A percentile compares a stretch with the other conserved stretches of the same genome.
Conservation (phyloP, 192 early-diverging fungal species). For the Coemansia sp. region DNA sequence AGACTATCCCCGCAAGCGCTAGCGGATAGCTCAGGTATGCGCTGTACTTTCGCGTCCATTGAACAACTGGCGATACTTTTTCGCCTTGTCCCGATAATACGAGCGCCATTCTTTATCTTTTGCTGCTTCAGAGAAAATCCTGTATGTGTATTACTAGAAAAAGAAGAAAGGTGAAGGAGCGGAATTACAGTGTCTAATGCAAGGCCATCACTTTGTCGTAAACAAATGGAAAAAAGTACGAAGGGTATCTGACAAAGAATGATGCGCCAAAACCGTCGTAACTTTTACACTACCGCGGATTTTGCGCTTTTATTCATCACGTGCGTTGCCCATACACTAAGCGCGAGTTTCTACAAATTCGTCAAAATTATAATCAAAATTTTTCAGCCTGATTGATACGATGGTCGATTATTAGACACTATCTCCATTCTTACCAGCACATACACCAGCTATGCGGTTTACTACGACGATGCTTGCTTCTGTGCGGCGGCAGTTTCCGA, state of each 20-base stretch:
- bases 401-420: no score
- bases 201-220: not conserved
- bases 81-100: constrained; percentile 53
- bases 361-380: not conserved
- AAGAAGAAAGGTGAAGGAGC: not conserved
- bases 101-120: constrained; percentile 32
- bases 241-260: not conserved
- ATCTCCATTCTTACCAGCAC: not conserved
- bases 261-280: not conserved
- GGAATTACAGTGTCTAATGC: not conserved
- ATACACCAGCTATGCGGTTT: not conserved
- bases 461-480: not conserved
- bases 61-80: constrained; percentile 39
- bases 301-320: not conserved
- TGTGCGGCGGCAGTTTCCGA: not conserved
- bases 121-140: no score
- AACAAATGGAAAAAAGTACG: constrained; percentile 1
- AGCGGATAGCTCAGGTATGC: constrained; percentile 57
- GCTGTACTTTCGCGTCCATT: constrained; percentile 37
- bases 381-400: no score
- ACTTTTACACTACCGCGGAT: no score
- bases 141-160: not conserved
- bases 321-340: not conserved
- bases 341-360: not conserved
- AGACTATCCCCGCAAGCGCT: constrained; percentile 58